These are phyloP conservation scores for Globisporangium abappressorium DNA, from an alignment of 352 stramenopile genomes.

Conservation along the genomic window DNA sequence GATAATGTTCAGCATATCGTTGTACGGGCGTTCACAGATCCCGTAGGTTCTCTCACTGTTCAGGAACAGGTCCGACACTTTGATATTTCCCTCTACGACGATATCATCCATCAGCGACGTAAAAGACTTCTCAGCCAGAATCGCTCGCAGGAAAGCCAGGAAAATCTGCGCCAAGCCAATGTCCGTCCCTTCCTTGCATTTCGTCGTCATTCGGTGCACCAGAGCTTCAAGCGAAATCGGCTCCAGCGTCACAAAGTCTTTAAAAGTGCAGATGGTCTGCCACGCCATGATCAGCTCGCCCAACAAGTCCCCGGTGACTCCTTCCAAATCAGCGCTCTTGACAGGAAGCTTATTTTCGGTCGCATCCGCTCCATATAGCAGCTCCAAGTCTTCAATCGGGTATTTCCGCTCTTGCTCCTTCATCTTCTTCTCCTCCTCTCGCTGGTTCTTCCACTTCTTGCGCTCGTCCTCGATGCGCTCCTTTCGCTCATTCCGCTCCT, in stretches of 20 bases:
- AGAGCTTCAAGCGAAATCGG: slow-evolving; percentile 63
- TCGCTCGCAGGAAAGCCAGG: slow-evolving; percentile 64
- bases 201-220: slow-evolving; percentile 44
- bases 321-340: slow-evolving; percentile 35
- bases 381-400: slow-evolving; percentile 66
- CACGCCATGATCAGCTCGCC: slow-evolving; percentile 78
- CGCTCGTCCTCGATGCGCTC: slow-evolving; percentile 45
- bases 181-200: slow-evolving; percentile 39
- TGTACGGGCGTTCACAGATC: slow-evolving; percentile 61
- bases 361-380: slow-evolving; percentile 43
- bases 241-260: slow-evolving; percentile 59
- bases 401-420: slow-evolving; percentile 66
- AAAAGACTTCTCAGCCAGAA: slow-evolving; percentile 78
- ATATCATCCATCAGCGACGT: slow-evolving; percentile 73
- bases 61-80: slow-evolving; percentile 74
- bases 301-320: slow-evolving; percentile 52
- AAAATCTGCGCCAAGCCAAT: slow-evolving; percentile 65
- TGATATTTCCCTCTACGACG: slow-evolving; percentile 78
- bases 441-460: slow-evolving; percentile 45
- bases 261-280: slow-evolving; percentile 78
- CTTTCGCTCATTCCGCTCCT: slow-evolving; percentile 46
- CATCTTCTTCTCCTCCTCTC: slow-evolving; percentile 58
- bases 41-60: slow-evolving; percentile 73
- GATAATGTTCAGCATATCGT: slow-evolving; percentile 74
- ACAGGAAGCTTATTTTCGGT: slow-evolving; percentile 36